Evolutionary conservation across 2,329 filamentous ascomycete species (phyloP), one percentile per base, ranked within the genome.

Genomic region (Alternaria tenuissima): DNA sequence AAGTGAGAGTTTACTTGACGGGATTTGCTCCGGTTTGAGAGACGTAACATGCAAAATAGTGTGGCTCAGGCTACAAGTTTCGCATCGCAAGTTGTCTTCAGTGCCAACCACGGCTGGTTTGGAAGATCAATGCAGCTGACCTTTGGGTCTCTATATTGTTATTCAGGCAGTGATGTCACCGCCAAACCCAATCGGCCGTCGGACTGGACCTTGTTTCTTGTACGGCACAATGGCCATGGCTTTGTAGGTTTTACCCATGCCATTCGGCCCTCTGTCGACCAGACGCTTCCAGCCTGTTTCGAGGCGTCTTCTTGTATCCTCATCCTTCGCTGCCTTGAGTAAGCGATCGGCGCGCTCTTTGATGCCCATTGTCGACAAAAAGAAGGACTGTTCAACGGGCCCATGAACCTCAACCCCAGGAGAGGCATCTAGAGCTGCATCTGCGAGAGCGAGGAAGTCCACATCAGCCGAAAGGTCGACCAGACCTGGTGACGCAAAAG

Each of bases 201-300:
- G 87, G 62, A 82, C 85, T 2, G 91, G 89, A 36, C 84, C 86
- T 65, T 91, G 92, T 78, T 78, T 73, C 44, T 66, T 69, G 64
- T 80, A 78, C 0, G 95, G 95, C 71, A 98, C 76, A 70, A 99
- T 92, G 12, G 94, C 92, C 85, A 99, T 85, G 24, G 88, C 94
- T 81, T 98, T 97, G 78, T 99, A 99, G 22, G 97, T 82, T 81
- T 90, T 94, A 0, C 95, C 95, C 95, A 99, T 99, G 0, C 93
- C 94, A 52, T 87, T 88, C 1, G 89, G 90, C 0, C 91, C 90
- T 42, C 88, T 84, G 77, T 97, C 94, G n/a, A 97, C 87, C 52
- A 99, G 81, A 62, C 95, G 84, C 80, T 87, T 90, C 87, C 93
- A 96, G 0, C 91, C 89, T 63, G 83, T 86, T 65, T 93, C 88